phyloP scores from a whole-genome alignment of 2,329 filamentous ascomycete genomes.

The Madurella fahalii region DNA sequence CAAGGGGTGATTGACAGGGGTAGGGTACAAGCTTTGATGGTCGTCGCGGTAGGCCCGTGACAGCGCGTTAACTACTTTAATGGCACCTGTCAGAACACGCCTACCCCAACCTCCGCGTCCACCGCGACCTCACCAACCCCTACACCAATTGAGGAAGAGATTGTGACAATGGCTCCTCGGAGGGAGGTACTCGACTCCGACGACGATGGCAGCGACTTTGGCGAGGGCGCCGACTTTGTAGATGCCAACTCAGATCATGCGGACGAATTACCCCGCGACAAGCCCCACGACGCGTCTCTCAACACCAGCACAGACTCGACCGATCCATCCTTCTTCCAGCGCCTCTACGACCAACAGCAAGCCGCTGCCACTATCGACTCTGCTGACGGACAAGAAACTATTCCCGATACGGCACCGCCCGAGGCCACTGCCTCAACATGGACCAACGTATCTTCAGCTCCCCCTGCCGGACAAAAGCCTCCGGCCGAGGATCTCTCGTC shows the following conservation, averaged over 20 bases:
- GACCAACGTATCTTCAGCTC: constrained; percentile 7
- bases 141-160: background rate
- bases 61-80: constrained; percentile 4
- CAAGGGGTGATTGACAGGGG: background rate
- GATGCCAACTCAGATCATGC: background rate
- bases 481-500: constrained; percentile 3
- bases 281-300: constrained; percentile 6
- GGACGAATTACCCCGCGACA: background rate
- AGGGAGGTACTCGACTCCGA: constrained; percentile 33
- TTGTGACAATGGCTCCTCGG: constrained; percentile 23
- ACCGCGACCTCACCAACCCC: background rate
- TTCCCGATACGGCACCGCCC: constrained; percentile 2
- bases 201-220: constrained; percentile 29
- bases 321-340: constrained; percentile 45
- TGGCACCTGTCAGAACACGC: background rate
- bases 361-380: constrained; percentile 22
- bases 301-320: constrained; percentile 37
- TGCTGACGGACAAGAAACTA: background rate
- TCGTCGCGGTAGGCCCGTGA: constrained; percentile 3
- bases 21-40: background rate
- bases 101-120: background rate
- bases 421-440: background rate
- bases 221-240: constrained; percentile 4
- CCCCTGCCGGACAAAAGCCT: constrained; percentile 7
- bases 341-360: constrained; percentile 45